Base-by-base conservation (phyloP, 2,329 filamentous ascomycete genomes). In the Aspergillus japonicus region DNA sequence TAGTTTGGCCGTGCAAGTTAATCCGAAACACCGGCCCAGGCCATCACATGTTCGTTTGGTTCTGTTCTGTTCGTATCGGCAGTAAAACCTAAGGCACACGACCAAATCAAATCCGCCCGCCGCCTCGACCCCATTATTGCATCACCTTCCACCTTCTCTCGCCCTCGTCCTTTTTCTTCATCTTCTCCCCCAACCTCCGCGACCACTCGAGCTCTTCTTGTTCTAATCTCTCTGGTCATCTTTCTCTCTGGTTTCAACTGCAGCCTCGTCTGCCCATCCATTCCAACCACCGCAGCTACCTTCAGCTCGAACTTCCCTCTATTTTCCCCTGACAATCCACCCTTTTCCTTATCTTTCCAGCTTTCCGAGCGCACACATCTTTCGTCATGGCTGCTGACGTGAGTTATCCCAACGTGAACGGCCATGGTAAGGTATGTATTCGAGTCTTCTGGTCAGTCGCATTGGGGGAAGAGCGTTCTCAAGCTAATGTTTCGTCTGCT, bases 341-440 rank as follows among this genome's bases (percentile, higher is more conserved):
- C 58, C 54, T 57, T 60, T 39, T 56, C 47, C 56, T 29, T 56
- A 55, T 55, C 47, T 62, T 63, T 58, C 33, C 55, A 57, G 62
- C 58, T 61, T 66, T 57, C 58, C 57, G 57, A 64, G 64, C 65
- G 62, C 66, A 67, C 66, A 61, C 21, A 39, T 16, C 64, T 64
- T 59, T 56, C 67, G 57, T 60, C 56, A 76, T 75, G 73, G 72
- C 73, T 44, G 16, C 39, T 63, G 69, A 72, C 50, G 73, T 77
- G 67, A 73, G 66, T 67, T 77, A 77, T 62, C 75, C 73, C 54
- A 69, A 75, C 63, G 69, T 76, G 55, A 65, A 72, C 39, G 68
- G 65, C 62, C 69, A 69, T 65, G 72, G 77, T 78, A 71, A 77
- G 75, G 75, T 77, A 71, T 50, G 70, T 60, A 33, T 12, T 3